phyloP scores from a whole-genome alignment of 345 rosid species.

The Rhizophora mangle region DNA sequence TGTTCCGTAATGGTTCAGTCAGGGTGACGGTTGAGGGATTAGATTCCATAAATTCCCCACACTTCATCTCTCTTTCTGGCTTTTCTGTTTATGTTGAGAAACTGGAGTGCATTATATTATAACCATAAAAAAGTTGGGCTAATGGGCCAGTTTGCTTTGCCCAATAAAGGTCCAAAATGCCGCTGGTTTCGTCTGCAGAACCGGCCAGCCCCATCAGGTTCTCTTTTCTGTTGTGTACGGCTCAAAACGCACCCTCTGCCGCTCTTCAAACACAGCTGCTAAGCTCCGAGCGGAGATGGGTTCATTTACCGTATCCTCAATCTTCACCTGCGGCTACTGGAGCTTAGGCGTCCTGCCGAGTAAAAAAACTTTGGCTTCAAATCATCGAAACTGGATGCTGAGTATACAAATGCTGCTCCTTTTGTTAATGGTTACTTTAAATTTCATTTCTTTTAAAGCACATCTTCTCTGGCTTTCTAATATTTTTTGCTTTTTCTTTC shows the following conservation, averaged over 20 bases:
- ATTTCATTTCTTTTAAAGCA: not conserved
- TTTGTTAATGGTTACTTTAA: slow-evolving; percentile 44
- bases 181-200: too few species aligned
- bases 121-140: too few species aligned
- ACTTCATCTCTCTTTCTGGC: slow-evolving; percentile 6
- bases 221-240: too few species aligned
- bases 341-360: slow-evolving; percentile 34
- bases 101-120: not conserved
- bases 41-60: too few species aligned
- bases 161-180: too few species aligned
- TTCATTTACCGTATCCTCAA: slow-evolving; percentile 40
- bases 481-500: not conserved
- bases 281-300: slow-evolving; percentile 14
- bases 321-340: slow-evolving; percentile 42
- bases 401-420: slow-evolving; percentile 27
- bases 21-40: too few species aligned
- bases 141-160: too few species aligned
- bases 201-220: too few species aligned
- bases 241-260: too few species aligned
- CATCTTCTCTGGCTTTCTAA: not conserved
- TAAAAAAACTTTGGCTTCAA: slow-evolving; percentile 32
- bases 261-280: not conserved
- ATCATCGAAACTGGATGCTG: slow-evolving; percentile 33
- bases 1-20: too few species aligned
- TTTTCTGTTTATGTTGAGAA: not conserved